Conservation (phyloP, 139 green algal species). For the Coelastrella sp. region DNA sequence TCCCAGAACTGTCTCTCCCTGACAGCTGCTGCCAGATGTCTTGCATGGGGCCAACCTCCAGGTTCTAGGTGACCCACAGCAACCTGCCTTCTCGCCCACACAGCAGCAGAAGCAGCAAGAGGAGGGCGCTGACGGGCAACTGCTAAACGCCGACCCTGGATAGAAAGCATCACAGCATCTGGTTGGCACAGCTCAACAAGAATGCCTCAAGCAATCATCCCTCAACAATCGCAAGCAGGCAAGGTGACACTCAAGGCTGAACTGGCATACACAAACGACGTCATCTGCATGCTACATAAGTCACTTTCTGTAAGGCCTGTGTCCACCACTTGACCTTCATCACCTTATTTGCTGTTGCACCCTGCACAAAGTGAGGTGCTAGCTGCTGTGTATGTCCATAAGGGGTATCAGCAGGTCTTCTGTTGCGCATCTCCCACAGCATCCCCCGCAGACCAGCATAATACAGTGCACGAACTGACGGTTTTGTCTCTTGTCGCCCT, state of each 20-base stretch:
- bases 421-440: conserved; percentile 62
- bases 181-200: too few relatives aligned
- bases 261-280: too few relatives aligned
- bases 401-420: conserved; percentile 52
- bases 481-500: neutral
- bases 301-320: neutral
- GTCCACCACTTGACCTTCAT: neutral
- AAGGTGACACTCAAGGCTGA: too few relatives aligned
- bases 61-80: neutral
- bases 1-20: conserved; percentile 58
- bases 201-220: too few relatives aligned
- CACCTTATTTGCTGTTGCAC: conserved; percentile 35
- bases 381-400: conserved; percentile 72
- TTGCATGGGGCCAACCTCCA: conserved; percentile 37
- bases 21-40: conserved; percentile 35
- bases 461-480: conserved; percentile 53
- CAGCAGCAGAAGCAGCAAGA: conserved; percentile 48
- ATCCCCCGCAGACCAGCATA: conserved; percentile 58
- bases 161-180: too few relatives aligned
- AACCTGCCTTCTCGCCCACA: conserved; percentile 44
- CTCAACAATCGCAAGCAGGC: too few relatives aligned
- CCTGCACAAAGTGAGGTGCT: neutral
- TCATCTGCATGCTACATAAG: too few relatives aligned
- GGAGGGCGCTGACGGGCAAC: conserved; percentile 46
- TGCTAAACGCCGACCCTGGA: conserved; percentile 50